These are phyloP conservation scores for Gomphus sp. DNA, from an alignment of 1,284 basidiomycete genomes.

Conservation along the genomic window DNA sequence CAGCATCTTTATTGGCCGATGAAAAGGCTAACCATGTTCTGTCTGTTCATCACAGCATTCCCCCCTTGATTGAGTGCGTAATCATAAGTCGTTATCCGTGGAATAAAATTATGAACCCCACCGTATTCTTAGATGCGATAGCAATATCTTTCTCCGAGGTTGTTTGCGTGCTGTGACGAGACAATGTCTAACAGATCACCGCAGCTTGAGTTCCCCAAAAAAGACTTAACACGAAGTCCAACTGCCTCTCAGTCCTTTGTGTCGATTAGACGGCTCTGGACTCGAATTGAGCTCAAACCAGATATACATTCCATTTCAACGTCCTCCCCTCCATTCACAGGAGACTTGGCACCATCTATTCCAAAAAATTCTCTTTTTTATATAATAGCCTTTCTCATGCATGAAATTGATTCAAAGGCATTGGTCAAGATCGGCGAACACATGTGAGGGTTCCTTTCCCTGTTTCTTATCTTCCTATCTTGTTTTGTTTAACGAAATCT, in stretches of 20 bases:
- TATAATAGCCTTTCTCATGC: background rate
- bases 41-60: background rate
- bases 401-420: background rate
- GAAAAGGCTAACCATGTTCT: background rate
- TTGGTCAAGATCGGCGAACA: background rate
- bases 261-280: background rate
- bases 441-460: background rate
- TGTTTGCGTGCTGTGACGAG: background rate
- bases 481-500: background rate
- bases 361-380: background rate
- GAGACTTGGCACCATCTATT: too few species aligned
- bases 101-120: background rate
- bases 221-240: background rate
- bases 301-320: background rate
- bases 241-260: background rate
- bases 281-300: background rate
- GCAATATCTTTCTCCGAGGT: background rate
- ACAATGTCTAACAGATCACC: background rate
- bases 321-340: background rate
- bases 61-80: background rate
- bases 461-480: background rate
- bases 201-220: background rate
- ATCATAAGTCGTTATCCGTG: background rate
- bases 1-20: background rate
- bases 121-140: background rate